These are phyloP conservation scores for Trichophyton equinum DNA, from an alignment of 2,329 filamentous ascomycete genomes.

Conservation along the genomic window DNA sequence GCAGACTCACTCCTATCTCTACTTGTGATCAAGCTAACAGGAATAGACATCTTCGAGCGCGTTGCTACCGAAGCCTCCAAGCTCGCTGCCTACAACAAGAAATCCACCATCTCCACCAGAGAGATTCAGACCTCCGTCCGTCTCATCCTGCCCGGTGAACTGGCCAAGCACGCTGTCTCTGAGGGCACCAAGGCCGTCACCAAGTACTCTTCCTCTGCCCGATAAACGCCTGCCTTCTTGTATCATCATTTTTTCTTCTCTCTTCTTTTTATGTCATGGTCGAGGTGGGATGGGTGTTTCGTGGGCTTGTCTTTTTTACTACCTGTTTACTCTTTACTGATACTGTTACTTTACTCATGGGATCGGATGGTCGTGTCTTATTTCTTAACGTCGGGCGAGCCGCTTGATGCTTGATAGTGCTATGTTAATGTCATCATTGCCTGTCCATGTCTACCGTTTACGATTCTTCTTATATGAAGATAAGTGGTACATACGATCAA, in stretches of 20 bases:
- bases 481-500: too few relatives aligned
- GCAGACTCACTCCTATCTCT: slow-evolving; percentile 22
- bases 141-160: slow-evolving; percentile 93
- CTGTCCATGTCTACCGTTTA: neutral
- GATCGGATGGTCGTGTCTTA: neutral
- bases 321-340: neutral
- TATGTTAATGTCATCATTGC: neutral
- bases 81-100: slow-evolving; percentile 99
- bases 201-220: slow-evolving; percentile 99
- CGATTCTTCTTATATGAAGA: too few relatives aligned
- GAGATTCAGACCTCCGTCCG: slow-evolving; percentile 99
- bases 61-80: slow-evolving; percentile 98
- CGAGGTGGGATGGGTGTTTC: slow-evolving; percentile 23
- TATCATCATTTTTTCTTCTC: slow-evolving; percentile 32
- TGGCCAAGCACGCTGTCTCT: slow-evolving; percentile 98
- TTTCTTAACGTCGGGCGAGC: neutral
- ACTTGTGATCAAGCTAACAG: neutral
- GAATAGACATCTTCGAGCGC: slow-evolving; percentile 90
- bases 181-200: slow-evolving; percentile 99
- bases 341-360: neutral
- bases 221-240: slow-evolving; percentile 49
- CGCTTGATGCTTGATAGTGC: neutral
- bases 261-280: slow-evolving; percentile 26
- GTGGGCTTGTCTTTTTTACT: slow-evolving; percentile 26
- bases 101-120: slow-evolving; percentile 97